Base-by-base conservation (phyloP, 768 basidiomycete species). In the Mycena galopus region DNA sequence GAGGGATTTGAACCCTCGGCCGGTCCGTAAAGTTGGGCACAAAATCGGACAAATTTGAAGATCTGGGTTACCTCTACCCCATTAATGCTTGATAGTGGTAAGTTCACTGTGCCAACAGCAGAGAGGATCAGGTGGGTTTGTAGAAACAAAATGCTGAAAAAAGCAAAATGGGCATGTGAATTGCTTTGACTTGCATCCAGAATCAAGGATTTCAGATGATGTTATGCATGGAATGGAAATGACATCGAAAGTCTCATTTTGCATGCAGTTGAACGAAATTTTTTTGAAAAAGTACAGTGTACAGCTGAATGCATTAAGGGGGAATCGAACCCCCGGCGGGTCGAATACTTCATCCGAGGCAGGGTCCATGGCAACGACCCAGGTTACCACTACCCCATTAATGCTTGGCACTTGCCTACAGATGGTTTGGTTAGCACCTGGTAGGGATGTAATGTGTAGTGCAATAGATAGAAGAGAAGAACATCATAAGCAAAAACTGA, bases 281-380 rank as follows among this genome's bases (percentile, higher is more conserved):
- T n/a, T n/a, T n/a, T n/a, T n/a, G n/a, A n/a, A n/a, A n/a, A n/a
- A n/a, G n/a, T n/a, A n/a, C 39, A 17, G 2, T 17, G 4, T 5
- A 8, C 12, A 42, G 39, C 33, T 6, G 39, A 17, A 67, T 67
- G 65, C 66, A 67, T 67, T 70, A 64, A 62, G 68, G 30, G 73
- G 65, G 73, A 73, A 70, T 73, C 73, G 73, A 73, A 73, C 73
- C 65, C 73, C 73, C 73, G 73, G 73, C 73, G 65, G 73, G 73
- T 73, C 68, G 72, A 73, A 19, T 17, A 4, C 9, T 30, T 14
- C 19, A 33, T 33, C 30, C 29, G 74, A 5, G n/a, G 23, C 23
- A 9, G 4, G 10, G 4, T 42, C 6, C 25, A 79, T 88, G 87
- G 87, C 87, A 88, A 88, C 87, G 86, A 88, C n/a, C n/a, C n/a